Percentiles rank a stretch among this genome's conserved stretches.
These are phyloP conservation scores for Fusarium subglutinans DNA, from an alignment of 2,329 filamentous ascomycete genomes.

Conservation along the genomic window DNA sequence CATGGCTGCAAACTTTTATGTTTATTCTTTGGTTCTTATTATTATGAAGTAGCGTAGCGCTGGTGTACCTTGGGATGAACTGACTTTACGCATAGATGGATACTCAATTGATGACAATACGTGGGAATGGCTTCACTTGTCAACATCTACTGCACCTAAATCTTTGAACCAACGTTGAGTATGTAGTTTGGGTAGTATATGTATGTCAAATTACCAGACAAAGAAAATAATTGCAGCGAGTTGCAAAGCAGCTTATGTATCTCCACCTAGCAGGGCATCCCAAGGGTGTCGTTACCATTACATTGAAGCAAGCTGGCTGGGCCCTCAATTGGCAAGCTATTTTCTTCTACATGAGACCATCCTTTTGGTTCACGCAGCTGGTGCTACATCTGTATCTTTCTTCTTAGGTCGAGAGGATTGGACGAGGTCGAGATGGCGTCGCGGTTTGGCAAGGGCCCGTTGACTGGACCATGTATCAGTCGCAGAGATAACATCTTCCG, in stretches of 20 bases:
- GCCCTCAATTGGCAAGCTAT: neutral
- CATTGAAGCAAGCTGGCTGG: rapidly evolving
- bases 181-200: no score
- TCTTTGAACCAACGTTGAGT: neutral
- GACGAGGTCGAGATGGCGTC: neutral
- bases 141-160: no score
- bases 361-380: rapidly evolving
- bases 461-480: neutral
- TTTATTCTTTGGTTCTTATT: no score
- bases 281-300: rapidly evolving
- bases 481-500: neutral
- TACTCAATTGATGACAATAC: neutral
- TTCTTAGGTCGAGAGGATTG: rapidly evolving
- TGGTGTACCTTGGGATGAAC: no score
- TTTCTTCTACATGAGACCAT: rapidly evolving
- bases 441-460: neutral
- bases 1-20: rapidly evolving
- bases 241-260: neutral
- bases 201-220: no score
- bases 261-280: no score
- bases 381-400: neutral
- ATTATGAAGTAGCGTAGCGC: no score
- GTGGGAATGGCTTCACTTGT: neutral
- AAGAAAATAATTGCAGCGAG: neutral
- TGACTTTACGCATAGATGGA: neutral